Evolutionary conservation across 208 protist species (phyloP), one percentile per base, ranked within the genome.

Genomic region (Wallacemonas sp.): DNA sequence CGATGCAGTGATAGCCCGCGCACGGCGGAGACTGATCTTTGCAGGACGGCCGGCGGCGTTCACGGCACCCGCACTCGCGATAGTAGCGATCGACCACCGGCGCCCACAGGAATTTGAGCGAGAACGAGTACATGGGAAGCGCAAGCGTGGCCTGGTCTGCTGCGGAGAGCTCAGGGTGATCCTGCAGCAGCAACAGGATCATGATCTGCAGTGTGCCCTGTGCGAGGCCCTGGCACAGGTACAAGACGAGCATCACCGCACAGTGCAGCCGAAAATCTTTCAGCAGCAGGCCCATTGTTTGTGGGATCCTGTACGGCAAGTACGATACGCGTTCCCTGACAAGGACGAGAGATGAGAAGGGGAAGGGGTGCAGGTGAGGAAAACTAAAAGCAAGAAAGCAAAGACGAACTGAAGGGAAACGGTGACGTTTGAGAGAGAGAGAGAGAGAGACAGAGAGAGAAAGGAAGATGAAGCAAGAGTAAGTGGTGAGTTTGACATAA

Each of bases 21-120:
- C 52, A 58, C 29, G 52, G 52, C 3, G 52, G 52, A 12, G 52
- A 58, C 2, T 11, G 24, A 11, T 58, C 29, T 12, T 14, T 39
- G 19, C 52, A 58, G 9, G 52, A 48, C 24, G 0, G 12, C 4
- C 52, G 39, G 6, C 33, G 21, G 21, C 60, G 46, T 36, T 23
- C 12, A 33, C 48, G 26, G 41, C 46, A 33, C 19, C 54, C 48
- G 43, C 26, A 43, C 5, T 62, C 12, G 4, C 27, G 68, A 55
- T 73, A 85, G 57, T 38, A 65, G 47, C 44, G 55, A 44, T 85
- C 78, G 9, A 85, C 68, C 1, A 85, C 2, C 3, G 78, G 78
- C 4, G 75, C 75, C 78, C 78, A 85, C 27, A 85, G 47, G 27
- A 85, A 74, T 56, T 85, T 85, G 44, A 85, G 55, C n/a, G 74